Evolutionary conservation across 495 filamentous ascomycete species (phyloP).

Genomic region (Filosporella fistucella): DNA sequence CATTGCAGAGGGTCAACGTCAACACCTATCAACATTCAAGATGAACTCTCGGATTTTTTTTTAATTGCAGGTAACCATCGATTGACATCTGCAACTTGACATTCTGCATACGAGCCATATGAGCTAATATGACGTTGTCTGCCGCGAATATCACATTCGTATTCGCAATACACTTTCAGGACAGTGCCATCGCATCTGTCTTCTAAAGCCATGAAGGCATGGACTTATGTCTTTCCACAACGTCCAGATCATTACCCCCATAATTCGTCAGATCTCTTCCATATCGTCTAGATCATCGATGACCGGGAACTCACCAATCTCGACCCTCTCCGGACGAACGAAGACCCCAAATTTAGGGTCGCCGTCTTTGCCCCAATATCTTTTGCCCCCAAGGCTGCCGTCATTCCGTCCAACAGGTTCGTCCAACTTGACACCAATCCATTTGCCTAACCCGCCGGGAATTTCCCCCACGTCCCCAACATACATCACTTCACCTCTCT

Average conservation of each 20-base stretch:
- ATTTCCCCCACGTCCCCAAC: conserved; percentile 81
- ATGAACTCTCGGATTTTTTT: too few species aligned
- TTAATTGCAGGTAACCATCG: too few species aligned
- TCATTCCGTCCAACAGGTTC: conserved; percentile 91
- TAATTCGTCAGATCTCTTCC: conserved; percentile 72
- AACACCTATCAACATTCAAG: too few species aligned
- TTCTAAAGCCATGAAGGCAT: too few species aligned
- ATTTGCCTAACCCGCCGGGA: conserved; percentile 63
- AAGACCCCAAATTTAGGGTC: conserved; percentile 76
- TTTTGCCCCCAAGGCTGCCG: conserved; percentile 69
- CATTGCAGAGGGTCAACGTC: neutral
- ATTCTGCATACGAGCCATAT: too few species aligned
- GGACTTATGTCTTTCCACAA: too few species aligned
- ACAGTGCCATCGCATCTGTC: too few species aligned
- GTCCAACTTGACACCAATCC: conserved; percentile 82
- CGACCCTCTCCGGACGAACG: conserved; percentile 83
- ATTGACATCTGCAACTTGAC: too few species aligned
- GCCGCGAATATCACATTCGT: too few species aligned
- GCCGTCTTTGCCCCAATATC: conserved; percentile 65
- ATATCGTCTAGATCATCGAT: conserved; percentile 75
- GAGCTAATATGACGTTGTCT: too few species aligned
- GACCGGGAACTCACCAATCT: conserved; percentile 80
- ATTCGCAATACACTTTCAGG: too few species aligned
- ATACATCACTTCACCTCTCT: conserved; percentile 79
- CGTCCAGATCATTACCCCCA: too few species aligned